These are phyloP conservation scores for Epithele typhae DNA, from an alignment of 768 basidiomycete species.

Conservation along the genomic window DNA sequence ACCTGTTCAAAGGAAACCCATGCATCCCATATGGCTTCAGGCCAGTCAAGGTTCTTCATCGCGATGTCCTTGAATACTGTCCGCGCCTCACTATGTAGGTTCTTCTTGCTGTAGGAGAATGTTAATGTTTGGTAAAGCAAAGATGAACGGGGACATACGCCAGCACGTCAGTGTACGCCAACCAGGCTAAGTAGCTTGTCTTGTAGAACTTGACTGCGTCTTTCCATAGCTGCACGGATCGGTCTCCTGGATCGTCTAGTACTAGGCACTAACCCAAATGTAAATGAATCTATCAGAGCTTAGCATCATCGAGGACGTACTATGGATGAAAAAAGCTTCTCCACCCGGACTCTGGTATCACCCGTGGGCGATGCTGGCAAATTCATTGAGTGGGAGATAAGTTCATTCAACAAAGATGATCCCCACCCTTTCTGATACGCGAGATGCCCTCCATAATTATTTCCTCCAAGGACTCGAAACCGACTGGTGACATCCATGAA, in stretches of 20 bases:
- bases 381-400: background rate
- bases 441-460: conserved; percentile 62
- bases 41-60: conserved; percentile 84
- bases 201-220: conserved; percentile 62
- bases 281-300: background rate
- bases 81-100: conserved; percentile 57
- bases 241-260: conserved; percentile 45
- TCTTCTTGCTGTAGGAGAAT: conserved; percentile 40
- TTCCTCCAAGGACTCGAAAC: background rate
- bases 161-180: conserved; percentile 65
- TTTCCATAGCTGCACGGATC: conserved; percentile 60
- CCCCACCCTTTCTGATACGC: conserved; percentile 55
- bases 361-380: background rate
- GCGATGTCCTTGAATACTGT: conserved; percentile 62
- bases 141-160: conserved; percentile 43
- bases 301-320: no score
- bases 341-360: background rate
- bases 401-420: background rate
- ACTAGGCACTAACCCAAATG: conserved; percentile 38
- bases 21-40: conserved; percentile 89
- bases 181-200: conserved; percentile 73
- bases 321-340: no score
- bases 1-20: conserved; percentile 87
- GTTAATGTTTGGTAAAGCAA: background rate
- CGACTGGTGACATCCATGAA: no score